Conservation (phyloP, 2,329 filamentous ascomycete species). For the Diaporthe sp. region DNA sequence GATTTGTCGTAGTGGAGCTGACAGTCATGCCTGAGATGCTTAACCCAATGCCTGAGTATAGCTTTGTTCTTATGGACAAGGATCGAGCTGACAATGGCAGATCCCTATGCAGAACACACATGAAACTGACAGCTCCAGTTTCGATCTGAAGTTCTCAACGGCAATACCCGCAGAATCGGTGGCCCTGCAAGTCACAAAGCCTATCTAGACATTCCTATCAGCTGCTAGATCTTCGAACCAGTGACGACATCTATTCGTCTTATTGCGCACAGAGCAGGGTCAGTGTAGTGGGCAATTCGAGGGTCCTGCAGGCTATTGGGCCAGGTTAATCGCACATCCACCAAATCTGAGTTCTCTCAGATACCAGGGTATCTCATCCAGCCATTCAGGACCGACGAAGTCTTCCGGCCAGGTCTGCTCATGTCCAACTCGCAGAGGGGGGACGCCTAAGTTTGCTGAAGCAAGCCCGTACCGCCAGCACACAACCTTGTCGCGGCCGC, state of each 20-base stretch:
- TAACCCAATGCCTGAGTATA: neutral
- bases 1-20: neutral
- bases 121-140: neutral
- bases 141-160: too few relatives aligned
- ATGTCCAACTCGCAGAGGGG: neutral
- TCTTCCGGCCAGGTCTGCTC: constrained; percentile 2
- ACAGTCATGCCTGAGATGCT: neutral
- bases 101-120: neutral
- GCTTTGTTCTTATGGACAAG: neutral
- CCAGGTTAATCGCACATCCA: too few relatives aligned
- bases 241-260: neutral
- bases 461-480: neutral
- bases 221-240: neutral
- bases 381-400: neutral
- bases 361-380: neutral
- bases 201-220: neutral
- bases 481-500: neutral
- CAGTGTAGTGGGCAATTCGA: neutral
- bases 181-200: too few relatives aligned
- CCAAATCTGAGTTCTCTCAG: too few relatives aligned
- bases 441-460: neutral
- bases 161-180: neutral
- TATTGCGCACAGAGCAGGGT: neutral
- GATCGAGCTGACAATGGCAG: neutral
- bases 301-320: too few relatives aligned